A percentile compares a stretch with the other conserved stretches of the same genome.
Evolutionary conservation across 2,329 filamentous ascomycete genomes (phyloP).

Genomic region (Monosporascus sp.): DNA sequence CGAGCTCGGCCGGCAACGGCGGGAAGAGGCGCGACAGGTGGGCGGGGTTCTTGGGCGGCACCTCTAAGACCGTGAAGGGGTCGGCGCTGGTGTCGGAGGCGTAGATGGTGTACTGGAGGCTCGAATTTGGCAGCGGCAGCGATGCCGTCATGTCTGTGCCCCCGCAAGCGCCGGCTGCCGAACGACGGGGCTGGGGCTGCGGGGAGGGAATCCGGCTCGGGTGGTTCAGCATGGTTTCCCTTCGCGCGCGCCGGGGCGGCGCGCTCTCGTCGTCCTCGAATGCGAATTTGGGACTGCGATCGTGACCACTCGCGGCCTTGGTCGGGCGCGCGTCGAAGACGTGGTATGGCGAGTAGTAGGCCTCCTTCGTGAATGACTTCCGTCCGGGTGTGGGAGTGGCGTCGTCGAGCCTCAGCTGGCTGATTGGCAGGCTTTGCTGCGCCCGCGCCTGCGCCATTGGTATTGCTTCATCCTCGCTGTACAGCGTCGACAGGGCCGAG

Average conservation of each 20-base stretch:
- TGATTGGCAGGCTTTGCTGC: conserved; percentile 8
- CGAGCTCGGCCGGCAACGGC: conserved; percentile 14
- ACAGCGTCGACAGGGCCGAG: conserved; percentile 51
- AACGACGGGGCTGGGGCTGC: neutral
- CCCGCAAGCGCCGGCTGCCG: neutral
- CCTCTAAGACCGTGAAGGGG: conserved; percentile 16
- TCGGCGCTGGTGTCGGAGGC: conserved; percentile 13
- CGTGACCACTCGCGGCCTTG: neutral
- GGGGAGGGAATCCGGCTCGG: neutral
- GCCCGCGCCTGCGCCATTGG: conserved; percentile 26
- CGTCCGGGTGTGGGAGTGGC: conserved; percentile 1
- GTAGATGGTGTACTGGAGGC: conserved; percentile 10
- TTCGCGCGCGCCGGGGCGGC: conserved; percentile 7
- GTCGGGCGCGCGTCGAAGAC: neutral
- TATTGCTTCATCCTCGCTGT: conserved; percentile 44
- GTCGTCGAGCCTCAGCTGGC: conserved; percentile 6
- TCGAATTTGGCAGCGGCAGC: neutral
- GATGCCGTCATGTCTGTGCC: neutral
- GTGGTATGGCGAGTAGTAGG: conserved; percentile 3
- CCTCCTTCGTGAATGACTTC: conserved; percentile 5
- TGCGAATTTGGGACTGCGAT: conserved; percentile 2
- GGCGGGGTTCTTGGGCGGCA: conserved; percentile 8
- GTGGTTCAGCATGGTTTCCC: neutral
- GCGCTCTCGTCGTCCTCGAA: conserved; percentile 8
- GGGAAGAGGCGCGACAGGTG: conserved; percentile 24